Base-by-base conservation (phyloP, 2,329 filamentous ascomycete genomes). In the Teratosphaeria viscida region DNA sequence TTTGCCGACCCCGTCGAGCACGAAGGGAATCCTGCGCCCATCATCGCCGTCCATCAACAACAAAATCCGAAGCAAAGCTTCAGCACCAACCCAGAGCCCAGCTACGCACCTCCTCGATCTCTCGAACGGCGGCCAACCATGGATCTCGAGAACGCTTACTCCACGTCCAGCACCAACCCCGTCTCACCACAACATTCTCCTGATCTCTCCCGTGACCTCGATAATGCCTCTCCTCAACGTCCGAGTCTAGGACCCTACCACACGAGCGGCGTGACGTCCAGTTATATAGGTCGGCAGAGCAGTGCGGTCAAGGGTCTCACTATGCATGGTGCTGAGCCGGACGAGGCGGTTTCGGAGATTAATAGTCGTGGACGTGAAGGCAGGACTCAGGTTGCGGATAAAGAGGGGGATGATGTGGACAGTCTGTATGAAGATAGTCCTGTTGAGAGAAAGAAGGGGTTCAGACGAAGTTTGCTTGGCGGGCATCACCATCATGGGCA, bases 241-340 rank as follows among this genome's bases (percentile, higher is more conserved):
- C 37, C 37, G 16, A 16, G 37, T 32, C 52, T 43, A 12, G 37
- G 37, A 12, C 58, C 69, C 1, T 76, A 62, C 39, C 67, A 71
- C 53, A 69, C 74, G 19, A 64, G 61, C 26, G 64, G 62, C 16
- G 61, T 65, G 3, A 78, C 76, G 27, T 73, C 74, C 3, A 75
- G 71, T 3, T 79, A 78, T 61, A 63, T 78, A 32, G 72, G 74
- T 2, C 66, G 77, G 52, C 77, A 79, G 65, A 70, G 73, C 61
- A 77, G 74, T 59, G 73, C 76, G 32, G 71, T 67, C 4, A 73
- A 76, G 59, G 73, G 77, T 29, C 54, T 76, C 56, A 78, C 76
- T 1, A 79, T 79, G 77, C 77, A 78, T 58, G 77, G 77, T 8
- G 68, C 66, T 37, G 52, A 59, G 55, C 43, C 37, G 23, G 60